Base-by-base conservation (phyloP, 192 early-diverging fungal genomes). In the Powellomyces hirtus region DNA sequence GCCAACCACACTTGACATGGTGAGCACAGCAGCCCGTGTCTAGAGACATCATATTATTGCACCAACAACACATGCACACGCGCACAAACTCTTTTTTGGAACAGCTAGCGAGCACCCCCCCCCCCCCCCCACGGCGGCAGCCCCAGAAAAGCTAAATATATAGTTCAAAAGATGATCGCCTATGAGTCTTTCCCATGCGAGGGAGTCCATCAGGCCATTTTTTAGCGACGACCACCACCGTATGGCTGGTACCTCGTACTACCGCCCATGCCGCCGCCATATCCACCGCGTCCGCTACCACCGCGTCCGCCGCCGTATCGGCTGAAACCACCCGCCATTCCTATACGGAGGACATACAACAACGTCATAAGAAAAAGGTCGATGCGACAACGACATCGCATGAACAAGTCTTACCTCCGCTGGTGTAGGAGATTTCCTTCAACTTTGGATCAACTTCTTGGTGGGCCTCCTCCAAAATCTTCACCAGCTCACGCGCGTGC, bases 391-490 rank as follows among this genome's bases (percentile, higher is more conserved):
- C 36, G 37, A 20, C 18, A 31, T 38, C 6, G 16, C 24, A 56
- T n/a, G 38, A 58, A 22, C 8, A 2, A 60, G n/a, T 24, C 26
- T 24, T 24, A 24, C 81, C 75, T 1, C 78, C 80, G n/a, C 75
- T 62, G 53, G 68, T 65, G 16, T 37, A 51, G 22, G 82, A 75
- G 34, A 82, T 60, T 13, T 84, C 80, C n/a, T 73, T 20, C 16
- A 86, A 63, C 62, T 73, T 72, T 13, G 79, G 79, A 4, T 76
- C 75, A 27, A 86, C 75, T 27, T 77, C 81, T 66, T 86, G 85
- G 33, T 84, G 77, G 13, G 85, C 85, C 63, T 86, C 85, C 31
- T 86, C 81, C 29, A 86, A 50, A 50, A 86, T 83, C 29, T 69
- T 64, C 34, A 86, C 62, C 20, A 86, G 70, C 24, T 76, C 76